Evolutionary conservation across 352 stramenopile species (phyloP).

Genomic region (Phytophthora chlamydospora): DNA sequence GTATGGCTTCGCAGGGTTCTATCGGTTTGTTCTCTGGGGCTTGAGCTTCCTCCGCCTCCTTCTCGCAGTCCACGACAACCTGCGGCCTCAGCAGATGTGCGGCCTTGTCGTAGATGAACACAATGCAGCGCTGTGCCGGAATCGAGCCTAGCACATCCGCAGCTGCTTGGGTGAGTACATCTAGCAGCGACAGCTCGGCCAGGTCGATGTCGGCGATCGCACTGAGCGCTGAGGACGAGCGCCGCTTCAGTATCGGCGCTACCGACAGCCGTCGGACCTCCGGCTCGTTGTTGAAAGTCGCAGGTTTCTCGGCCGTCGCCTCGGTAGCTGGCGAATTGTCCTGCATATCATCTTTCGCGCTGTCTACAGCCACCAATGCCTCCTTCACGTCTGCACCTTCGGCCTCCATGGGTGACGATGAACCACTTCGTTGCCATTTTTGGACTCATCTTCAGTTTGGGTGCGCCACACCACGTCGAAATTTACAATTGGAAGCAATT

Average conservation of each 20-base stretch:
- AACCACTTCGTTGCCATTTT: constrained; percentile 16
- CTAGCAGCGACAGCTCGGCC: constrained; percentile 28
- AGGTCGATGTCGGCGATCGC: constrained; percentile 20
- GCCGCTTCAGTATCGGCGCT: constrained; percentile 7
- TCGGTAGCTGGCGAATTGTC: background rate
- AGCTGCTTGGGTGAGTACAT: constrained; percentile 46
- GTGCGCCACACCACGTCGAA: background rate
- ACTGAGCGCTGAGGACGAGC: constrained; percentile 10
- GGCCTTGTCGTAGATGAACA: constrained; percentile 64
- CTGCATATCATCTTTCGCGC: background rate
- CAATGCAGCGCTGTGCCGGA: constrained; percentile 50
- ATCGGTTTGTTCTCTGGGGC: constrained; percentile 1
- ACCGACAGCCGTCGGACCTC: constrained; percentile 8
- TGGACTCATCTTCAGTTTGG: constrained; percentile 18
- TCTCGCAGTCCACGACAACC: constrained; percentile 29
- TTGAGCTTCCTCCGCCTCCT: background rate
- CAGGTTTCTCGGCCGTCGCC: background rate
- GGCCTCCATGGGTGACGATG: no score
- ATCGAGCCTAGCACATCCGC: constrained; percentile 47
- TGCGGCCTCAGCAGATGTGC: constrained; percentile 51
- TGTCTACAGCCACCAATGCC: background rate
- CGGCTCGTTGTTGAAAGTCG: constrained; percentile 2
- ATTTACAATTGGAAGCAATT: background rate
- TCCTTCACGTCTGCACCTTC: background rate
- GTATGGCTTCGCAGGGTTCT: background rate